These are phyloP conservation scores for Sporothrix sp. DNA, from an alignment of 2,329 filamentous ascomycete species.

Conservation along the genomic window DNA sequence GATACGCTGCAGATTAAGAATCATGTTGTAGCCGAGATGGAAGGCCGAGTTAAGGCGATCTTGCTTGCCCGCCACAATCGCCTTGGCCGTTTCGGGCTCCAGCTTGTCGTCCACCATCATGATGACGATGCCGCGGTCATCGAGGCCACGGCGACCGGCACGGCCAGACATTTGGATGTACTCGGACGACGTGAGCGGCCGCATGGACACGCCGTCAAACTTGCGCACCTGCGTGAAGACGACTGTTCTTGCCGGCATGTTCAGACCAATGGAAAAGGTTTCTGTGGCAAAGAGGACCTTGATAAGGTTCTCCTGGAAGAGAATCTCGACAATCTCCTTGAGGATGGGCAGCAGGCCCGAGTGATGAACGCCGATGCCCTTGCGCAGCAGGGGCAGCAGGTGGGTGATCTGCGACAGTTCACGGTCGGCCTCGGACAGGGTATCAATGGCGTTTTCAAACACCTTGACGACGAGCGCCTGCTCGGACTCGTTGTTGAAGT, in stretches of 20 bases:
- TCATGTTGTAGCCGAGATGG: conserved; percentile 98
- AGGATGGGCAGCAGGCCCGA: conserved; percentile 89
- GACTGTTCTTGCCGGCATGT: conserved; percentile 98
- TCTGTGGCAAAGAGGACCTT: conserved; percentile 97
- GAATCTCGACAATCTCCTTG: conserved; percentile 97
- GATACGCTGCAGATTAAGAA: conserved; percentile 91
- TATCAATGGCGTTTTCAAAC: conserved; percentile 86
- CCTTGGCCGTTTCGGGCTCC: conserved; percentile 86
- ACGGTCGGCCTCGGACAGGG: conserved; percentile 84
- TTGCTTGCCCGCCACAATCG: conserved; percentile 92
- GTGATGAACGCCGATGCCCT: conserved; percentile 95
- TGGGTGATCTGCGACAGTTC: conserved; percentile 82
- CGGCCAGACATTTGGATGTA: conserved; percentile 99
- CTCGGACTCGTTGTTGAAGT: conserved; percentile 94
- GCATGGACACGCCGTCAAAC: conserved; percentile 71
- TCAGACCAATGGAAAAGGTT: conserved; percentile 95
- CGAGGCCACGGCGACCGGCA: conserved; percentile 90
- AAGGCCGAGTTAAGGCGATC: conserved; percentile 97
- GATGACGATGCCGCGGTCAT: conserved; percentile 96
- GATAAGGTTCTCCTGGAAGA: conserved; percentile 96
- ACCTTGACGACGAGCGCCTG: conserved; percentile 91
- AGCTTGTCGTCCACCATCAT: conserved; percentile 99
- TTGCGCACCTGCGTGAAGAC: conserved; percentile 97
- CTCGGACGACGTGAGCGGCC: conserved; percentile 86
- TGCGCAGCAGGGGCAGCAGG: conserved; percentile 76